Evolutionary conservation across 1,139 yeast genomes (phyloP), one percentile per base, ranked within the genome.

Genomic region (Hansenula lynferdii): DNA sequence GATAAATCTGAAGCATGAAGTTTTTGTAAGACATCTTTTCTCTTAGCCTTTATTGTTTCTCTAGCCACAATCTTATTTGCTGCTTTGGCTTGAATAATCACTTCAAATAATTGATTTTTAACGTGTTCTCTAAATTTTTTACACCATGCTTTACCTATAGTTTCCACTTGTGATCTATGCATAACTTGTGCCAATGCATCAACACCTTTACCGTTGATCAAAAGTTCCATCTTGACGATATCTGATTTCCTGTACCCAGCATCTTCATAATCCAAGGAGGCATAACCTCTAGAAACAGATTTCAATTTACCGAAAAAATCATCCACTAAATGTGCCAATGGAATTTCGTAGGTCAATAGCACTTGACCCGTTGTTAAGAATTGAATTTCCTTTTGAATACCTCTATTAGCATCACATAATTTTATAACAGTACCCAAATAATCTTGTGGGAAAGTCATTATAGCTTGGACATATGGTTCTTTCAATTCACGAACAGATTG

Each of bases 1-100:
- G 95, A 77, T 26, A 90, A 76, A 67, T 92, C 98, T 15, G 96
- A 85, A 0, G 98, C 98, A 61, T 92, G 97, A 47, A 92, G 67
- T 53, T 77, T 83, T 37, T 94, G 95, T 39, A 94, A 70, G 16
- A 92, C 98, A 61, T 92, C 98, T 61, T 92, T 92, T 47, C 97
- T 69, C 55, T 85, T 77, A 3, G 97, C 97, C 57, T 86, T 86
- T 48, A 92, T 85, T 0, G 97, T 90, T 56, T 92, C 96, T 46
- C 98, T 69, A 0, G 97, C 97, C 11, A 92, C 72, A 20, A 87
- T 80, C 54, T 83, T 81, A 51, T 77, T 79, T 41, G 81, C 84
- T n/a, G 94, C 92, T 49, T 76, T 74, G 4, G 97, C 97, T 57
- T 92, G 98, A 44, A 92, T 85, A 8, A 92, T 82, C 28, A 92